These are phyloP conservation scores for Capsicum chinense DNA, from an alignment of 257 asterid species.

Conservation along the genomic window DNA sequence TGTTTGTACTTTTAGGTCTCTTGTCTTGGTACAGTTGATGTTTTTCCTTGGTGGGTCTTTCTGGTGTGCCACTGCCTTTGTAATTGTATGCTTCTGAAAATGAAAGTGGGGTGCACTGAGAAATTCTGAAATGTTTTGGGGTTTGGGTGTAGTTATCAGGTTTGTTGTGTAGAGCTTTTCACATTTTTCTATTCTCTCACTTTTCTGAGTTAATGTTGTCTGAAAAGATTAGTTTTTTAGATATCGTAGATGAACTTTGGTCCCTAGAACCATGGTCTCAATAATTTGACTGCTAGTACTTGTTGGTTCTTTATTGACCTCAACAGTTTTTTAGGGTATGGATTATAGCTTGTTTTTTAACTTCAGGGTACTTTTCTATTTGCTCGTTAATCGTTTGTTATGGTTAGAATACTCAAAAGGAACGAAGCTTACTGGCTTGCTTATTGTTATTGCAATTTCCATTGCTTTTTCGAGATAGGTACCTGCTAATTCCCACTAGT, in stretches of 20 bases:
- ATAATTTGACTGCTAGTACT: not conserved
- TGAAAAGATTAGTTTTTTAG: not conserved
- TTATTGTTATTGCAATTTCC: conserved; percentile 1
- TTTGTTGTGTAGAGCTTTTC: not conserved
- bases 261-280: not conserved
- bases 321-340: not conserved
- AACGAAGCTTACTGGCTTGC: not conserved
- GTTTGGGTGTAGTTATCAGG: not conserved
- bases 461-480: not conserved
- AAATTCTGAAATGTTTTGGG: not conserved
- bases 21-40: conserved; percentile 1
- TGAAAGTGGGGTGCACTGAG: not conserved
- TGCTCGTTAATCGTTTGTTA: not conserved
- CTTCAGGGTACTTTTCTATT: not conserved
- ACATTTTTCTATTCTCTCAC: not conserved
- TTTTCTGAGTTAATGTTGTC: not conserved
- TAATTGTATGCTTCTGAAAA: conserved; percentile 2
- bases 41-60: not conserved
- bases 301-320: not conserved
- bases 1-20: not conserved
- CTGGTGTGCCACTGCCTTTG: not conserved
- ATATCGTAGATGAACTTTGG: not conserved
- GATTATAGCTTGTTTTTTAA: not conserved
- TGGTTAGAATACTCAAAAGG: not conserved
- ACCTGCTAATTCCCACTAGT: not conserved